These are phyloP conservation scores for Stagonosporopsis chrysanthemi DNA, from an alignment of 2,329 filamentous ascomycete species.

Conservation along the genomic window DNA sequence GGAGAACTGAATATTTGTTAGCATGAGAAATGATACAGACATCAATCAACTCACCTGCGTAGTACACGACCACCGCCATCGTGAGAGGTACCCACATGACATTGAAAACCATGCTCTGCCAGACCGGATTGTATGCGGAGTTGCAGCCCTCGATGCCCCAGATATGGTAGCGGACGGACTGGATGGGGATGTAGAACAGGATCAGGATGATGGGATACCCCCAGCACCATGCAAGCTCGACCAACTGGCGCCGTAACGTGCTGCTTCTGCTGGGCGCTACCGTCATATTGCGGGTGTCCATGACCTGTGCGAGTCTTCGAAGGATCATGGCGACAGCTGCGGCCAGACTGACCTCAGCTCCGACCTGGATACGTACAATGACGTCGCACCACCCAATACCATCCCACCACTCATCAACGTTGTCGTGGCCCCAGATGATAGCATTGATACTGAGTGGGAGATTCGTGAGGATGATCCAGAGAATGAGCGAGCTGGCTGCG, in stretches of 20 bases:
- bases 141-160: conserved; percentile 67
- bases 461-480: conserved; percentile 65
- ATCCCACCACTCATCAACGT: conserved; percentile 63
- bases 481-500: conserved; percentile 63
- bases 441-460: conserved; percentile 67
- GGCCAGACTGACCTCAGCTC: conserved; percentile 60
- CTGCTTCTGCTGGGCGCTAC: conserved; percentile 60
- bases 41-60: conserved; percentile 59
- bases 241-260: conserved; percentile 54
- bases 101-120: conserved; percentile 63
- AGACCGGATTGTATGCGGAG: conserved; percentile 62
- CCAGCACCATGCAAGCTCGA: conserved; percentile 66
- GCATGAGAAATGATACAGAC: not conserved
- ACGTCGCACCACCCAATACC: conserved; percentile 71
- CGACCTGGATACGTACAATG: conserved; percentile 65
- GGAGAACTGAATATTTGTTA: conserved; percentile 57
- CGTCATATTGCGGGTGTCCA: conserved; percentile 65
- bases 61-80: conserved; percentile 61
- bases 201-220: conserved; percentile 63
- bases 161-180: conserved; percentile 66
- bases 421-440: conserved; percentile 69
- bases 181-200: conserved; percentile 65
- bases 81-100: conserved; percentile 65
- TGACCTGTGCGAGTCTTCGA: conserved; percentile 64
- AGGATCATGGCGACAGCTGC: conserved; percentile 66